A percentile compares a stretch with the other conserved stretches of the same genome.
Conservation (phyloP, 306 rosid species). For the Hylodesmum podocarpum region DNA sequence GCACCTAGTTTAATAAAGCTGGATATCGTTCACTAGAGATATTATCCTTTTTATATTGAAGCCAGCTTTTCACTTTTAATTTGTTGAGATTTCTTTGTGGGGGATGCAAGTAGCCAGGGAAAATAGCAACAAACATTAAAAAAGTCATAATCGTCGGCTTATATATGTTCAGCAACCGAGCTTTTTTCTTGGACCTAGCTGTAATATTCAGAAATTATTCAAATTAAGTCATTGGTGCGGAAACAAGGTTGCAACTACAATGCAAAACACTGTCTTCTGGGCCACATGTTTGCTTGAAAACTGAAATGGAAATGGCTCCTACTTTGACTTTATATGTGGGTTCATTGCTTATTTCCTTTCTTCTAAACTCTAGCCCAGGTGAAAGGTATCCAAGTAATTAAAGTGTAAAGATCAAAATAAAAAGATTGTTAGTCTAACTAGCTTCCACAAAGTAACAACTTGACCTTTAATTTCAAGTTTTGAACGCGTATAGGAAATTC, state of each 20-base stretch:
- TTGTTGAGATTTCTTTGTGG: not conserved
- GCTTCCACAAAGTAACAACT: not conserved
- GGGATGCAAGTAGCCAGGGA: not conserved
- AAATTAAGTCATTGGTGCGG: constrained; percentile 21
- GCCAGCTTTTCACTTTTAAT: not conserved
- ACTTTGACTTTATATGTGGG: constrained; percentile 30
- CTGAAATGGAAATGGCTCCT: constrained; percentile 8
- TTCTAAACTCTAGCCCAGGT: constrained; percentile 9
- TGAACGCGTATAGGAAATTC: not conserved
- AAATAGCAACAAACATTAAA: constrained; percentile 8
- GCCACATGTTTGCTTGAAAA: not conserved
- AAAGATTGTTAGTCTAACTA: not conserved
- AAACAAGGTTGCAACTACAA: not conserved
- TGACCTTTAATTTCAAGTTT: not conserved
- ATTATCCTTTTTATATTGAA: not conserved
- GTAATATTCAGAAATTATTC: not conserved
- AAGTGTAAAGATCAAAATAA: not conserved
- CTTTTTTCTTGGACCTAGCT: not conserved
- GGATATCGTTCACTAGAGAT: too few relatives aligned
- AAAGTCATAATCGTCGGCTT: constrained; percentile 23
- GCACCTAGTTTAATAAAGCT: too few relatives aligned
- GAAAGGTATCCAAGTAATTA: constrained; percentile 13
- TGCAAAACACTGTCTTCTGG: constrained; percentile 17
- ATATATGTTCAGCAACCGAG: not conserved
- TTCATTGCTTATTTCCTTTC: constrained; percentile 24